These are phyloP conservation scores for Eucalyptus cloeziana DNA, from an alignment of 345 rosid species.

Conservation along the genomic window DNA sequence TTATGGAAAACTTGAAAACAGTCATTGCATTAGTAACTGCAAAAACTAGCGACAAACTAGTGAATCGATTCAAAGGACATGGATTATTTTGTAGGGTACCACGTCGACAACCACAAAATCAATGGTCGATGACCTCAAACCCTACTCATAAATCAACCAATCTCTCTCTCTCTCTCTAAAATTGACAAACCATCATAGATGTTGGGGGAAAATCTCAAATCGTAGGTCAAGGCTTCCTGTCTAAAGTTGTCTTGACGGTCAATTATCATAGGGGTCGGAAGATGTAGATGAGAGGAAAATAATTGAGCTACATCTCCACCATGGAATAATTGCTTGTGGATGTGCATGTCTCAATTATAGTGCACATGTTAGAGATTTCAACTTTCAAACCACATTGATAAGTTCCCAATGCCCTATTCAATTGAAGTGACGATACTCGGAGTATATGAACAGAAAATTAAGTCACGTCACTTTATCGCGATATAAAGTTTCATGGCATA, in stretches of 20 bases:
- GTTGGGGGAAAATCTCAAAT: neutral
- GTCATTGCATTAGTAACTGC: neutral
- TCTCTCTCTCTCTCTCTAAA: neutral
- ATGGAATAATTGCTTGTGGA: neutral
- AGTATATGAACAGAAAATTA: neutral
- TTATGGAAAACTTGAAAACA: neutral
- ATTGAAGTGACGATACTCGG: neutral
- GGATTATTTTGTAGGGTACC: neutral
- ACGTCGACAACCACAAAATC: neutral
- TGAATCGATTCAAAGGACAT: neutral
- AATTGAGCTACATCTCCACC: neutral
- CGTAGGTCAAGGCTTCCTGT: neutral
- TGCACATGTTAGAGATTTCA: neutral
- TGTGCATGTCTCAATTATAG: neutral
- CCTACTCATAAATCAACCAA: neutral
- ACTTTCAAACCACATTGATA: neutral
- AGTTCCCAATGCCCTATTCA: neutral
- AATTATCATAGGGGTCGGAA: neutral
- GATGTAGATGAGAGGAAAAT: neutral
- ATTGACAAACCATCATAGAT: neutral
- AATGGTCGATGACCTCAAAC: neutral
- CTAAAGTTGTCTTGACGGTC: neutral
- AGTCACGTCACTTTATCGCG: neutral
- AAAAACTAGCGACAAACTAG: neutral
- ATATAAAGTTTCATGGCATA: neutral